Conservation (phyloP, 2,329 filamentous ascomycete species). For the Phaeosphaeria sp. region DNA sequence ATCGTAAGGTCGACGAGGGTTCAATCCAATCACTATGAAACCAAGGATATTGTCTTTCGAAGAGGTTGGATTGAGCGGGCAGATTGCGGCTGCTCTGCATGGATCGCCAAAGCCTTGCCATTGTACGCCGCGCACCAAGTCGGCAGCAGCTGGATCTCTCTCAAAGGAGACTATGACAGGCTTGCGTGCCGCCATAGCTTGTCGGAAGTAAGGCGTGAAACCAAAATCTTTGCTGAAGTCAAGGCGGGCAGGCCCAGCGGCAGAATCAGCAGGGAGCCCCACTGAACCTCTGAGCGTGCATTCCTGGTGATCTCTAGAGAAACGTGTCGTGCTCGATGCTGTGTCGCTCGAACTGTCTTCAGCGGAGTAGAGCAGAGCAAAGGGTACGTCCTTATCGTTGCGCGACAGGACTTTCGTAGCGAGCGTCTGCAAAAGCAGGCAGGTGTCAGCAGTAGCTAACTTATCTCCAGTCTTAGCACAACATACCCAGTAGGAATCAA, state of each 20-base stretch:
- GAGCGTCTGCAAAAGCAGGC: slow-evolving; percentile 44
- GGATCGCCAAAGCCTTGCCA: slow-evolving; percentile 45
- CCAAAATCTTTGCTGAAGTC: slow-evolving; percentile 26
- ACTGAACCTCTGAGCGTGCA: slow-evolving; percentile 33
- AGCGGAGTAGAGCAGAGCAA: slow-evolving; percentile 34
- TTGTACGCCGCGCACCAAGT: slow-evolving; percentile 36
- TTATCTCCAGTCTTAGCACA: too few species aligned
- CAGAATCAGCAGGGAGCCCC: slow-evolving; percentile 23
- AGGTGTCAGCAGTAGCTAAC: neutral
- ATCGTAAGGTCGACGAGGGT: slow-evolving; percentile 48
- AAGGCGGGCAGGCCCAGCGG: slow-evolving; percentile 28
- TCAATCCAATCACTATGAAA: slow-evolving; percentile 50
- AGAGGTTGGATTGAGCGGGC: slow-evolving; percentile 46
- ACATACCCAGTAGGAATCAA: slow-evolving; percentile 70
- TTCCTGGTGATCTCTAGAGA: slow-evolving; percentile 12
- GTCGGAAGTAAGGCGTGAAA: slow-evolving; percentile 34
- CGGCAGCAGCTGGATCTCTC: slow-evolving; percentile 31
- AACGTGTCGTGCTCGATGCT: slow-evolving; percentile 10
- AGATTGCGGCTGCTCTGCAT: slow-evolving; percentile 42
- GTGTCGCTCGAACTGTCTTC: slow-evolving; percentile 15
- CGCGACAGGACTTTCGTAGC: slow-evolving; percentile 71
- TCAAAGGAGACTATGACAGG: slow-evolving; percentile 37
- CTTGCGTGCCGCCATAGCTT: slow-evolving; percentile 35
- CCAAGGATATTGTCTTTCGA: slow-evolving; percentile 44
- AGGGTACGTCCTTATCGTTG: slow-evolving; percentile 63